Conservation (phyloP, 495 filamentous ascomycete species). For the Trichoderma reesei region DNA sequence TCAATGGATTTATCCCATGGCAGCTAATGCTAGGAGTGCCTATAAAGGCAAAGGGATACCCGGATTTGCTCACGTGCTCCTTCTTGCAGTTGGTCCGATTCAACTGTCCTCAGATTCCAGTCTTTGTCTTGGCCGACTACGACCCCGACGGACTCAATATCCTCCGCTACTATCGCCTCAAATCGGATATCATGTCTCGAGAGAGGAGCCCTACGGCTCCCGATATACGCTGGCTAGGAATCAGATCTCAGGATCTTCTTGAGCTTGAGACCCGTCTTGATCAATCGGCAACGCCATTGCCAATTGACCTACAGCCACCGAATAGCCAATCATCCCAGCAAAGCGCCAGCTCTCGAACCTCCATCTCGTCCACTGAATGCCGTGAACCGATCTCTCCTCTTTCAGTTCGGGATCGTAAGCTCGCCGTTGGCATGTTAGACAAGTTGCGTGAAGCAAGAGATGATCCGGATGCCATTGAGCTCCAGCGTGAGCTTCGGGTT, state of each 20-base stretch:
- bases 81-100: slow-evolving; percentile 48
- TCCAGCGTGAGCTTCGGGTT: slow-evolving; percentile 60
- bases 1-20: slow-evolving; percentile 13
- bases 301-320: slow-evolving; percentile 11
- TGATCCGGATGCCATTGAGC: slow-evolving; percentile 25
- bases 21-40: slow-evolving; percentile 12
- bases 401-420: slow-evolving; percentile 55
- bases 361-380: not conserved
- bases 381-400: slow-evolving; percentile 32
- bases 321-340: slow-evolving; percentile 13
- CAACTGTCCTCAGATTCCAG: slow-evolving; percentile 28
- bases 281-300: not conserved
- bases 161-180: slow-evolving; percentile 76
- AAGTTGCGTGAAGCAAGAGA: slow-evolving; percentile 21
- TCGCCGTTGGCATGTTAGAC: slow-evolving; percentile 55
- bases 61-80: slow-evolving; percentile 69
- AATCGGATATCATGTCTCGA: slow-evolving; percentile 63
- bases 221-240: slow-evolving; percentile 62
- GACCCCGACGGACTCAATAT: slow-evolving; percentile 85
- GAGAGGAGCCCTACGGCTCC: slow-evolving; percentile 52
- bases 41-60: slow-evolving; percentile 77
- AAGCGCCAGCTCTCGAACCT: not conserved
- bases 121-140: slow-evolving; percentile 69
- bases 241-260: slow-evolving; percentile 51
- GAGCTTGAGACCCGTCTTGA: slow-evolving; percentile 15